Evolutionary conservation across 148 eudicot genomes (phyloP), one percentile per base, ranked within the genome.

Genomic region (Amaranthus cruentus): DNA sequence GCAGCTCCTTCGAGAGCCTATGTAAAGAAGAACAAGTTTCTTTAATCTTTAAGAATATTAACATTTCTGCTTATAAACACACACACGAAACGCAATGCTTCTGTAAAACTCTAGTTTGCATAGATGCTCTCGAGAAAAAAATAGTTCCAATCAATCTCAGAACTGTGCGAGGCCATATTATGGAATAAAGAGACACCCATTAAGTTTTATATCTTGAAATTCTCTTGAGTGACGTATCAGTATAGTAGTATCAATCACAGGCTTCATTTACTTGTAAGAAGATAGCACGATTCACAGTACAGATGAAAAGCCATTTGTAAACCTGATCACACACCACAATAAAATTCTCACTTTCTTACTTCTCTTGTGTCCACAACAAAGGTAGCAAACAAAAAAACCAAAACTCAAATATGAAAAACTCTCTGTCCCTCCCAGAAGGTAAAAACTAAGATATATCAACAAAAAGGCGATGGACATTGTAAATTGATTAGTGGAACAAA

Each of bases 401-500:
- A 18, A 18, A 18, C 18, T 18, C 18, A 18, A 18, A 18, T 18
- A 18, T 18, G 18, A 18, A 18, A 18, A 18, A 18, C 0, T n/a
- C n/a, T n/a, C n/a, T n/a, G n/a, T n/a, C n/a, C n/a, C n/a, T n/a
- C n/a, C n/a, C n/a, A n/a, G n/a, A n/a, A n/a, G n/a, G n/a, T n/a
- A 46, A 47, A 74, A 9, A 66, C 43, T n/a, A 9, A 44, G 54
- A 55, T 60, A 6, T 15, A 38, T 66, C 57, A 49, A 3, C 62
- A 53, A 14, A 68, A 76, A 62, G 49, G 44, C 28, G 3, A 78
- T 78, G 81, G 81, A 78, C 38, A 8, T 9, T 38, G 81, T 78
- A 47, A 78, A 72, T 72, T 61, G 76, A 7, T 59, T 78, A n/a
- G 81, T 78, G 43, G 68, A 72, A 12, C 73, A 78, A 13, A 78